Conservation (phyloP, 768 basidiomycete species). For the Phanerochaete sordida region DNA sequence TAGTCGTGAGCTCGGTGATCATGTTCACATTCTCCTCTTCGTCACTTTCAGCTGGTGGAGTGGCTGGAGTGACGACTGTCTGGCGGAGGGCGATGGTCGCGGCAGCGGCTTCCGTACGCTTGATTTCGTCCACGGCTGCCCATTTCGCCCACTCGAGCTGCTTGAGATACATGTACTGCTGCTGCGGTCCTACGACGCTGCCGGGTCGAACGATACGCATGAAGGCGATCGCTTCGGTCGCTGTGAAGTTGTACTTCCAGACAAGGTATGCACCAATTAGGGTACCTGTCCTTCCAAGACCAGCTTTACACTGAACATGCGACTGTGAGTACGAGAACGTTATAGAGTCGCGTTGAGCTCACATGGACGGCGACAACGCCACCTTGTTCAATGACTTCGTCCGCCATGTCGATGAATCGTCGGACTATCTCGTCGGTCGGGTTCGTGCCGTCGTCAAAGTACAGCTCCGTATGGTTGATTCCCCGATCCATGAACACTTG, state of each 20-base stretch:
- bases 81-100: constrained; percentile 14
- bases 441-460: constrained; percentile 98
- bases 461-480: constrained; percentile 87
- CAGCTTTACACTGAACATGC: constrained; percentile 81
- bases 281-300: constrained; percentile 93
- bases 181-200: constrained; percentile 87
- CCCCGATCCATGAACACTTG: constrained; percentile 78
- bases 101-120: constrained; percentile 42
- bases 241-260: constrained; percentile 98
- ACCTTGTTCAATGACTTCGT: constrained; percentile 69
- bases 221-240: constrained; percentile 93
- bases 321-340: constrained; percentile 7
- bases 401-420: constrained; percentile 84
- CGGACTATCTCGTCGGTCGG: constrained; percentile 94
- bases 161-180: constrained; percentile 94
- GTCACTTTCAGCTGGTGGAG: constrained; percentile 75
- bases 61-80: constrained; percentile 68
- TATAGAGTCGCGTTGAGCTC: constrained; percentile 34
- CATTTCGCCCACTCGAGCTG: constrained; percentile 93
- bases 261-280: constrained; percentile 97
- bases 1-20: constrained; percentile 27
- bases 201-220: constrained; percentile 98
- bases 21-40: constrained; percentile 37
- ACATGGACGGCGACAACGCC: constrained; percentile 89
- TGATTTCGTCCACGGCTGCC: constrained; percentile 83